Base-by-base conservation (phyloP, 2,329 filamentous ascomycete species). In the Diplodia scrobiculata region DNA sequence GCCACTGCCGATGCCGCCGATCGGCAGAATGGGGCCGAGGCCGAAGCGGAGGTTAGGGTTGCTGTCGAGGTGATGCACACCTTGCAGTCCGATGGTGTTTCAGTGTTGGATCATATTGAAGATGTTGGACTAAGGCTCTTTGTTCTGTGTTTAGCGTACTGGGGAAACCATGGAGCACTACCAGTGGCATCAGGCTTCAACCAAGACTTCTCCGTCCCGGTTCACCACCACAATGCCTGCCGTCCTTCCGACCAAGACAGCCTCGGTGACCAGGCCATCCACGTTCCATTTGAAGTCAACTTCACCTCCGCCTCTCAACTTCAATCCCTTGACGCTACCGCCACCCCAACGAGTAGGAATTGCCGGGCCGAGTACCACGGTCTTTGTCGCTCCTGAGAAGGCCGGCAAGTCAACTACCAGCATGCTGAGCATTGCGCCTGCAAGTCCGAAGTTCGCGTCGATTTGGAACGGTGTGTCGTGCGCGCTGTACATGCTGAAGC, bases 401-500 rank as follows among this genome's bases (percentile, higher is more conserved):
- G 17, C 36, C 17, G 62, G 62, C 50, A 84, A 62, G 72, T 86
- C 82, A n/a, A 84, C 78, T 55, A 84, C 77, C 48, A 86, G 71
- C 82, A 86, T 82, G 66, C 78, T 76, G 64, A 86, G 67, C 62
- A 84, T 76, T 0, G 82, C 83, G 0, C 82, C 84, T 2, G 76
- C 77, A 25, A 80, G 72, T 1, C 84, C 84, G 68, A 84, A 86
- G 70, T 87, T 87, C 6, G 84, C 85, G 71, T 87, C 84, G 66
- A 86, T 85, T 74, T 87, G 84, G 68, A 86, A 86, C 1, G 84
- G 83, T 54, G 74, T 73, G 5, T 77, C 73, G 10, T 74, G 71
- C 0, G 77, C 82, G 9, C 69, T 73, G 70, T 86, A 86, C 79
- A 86, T 84, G 50, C 78, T 81, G 34, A 86, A 73, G 1, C 80